Percentiles rank a stretch among this genome's conserved stretches.
These are phyloP conservation scores for Nicotiana undulata DNA, from an alignment of 257 asterid genomes.

Conservation along the genomic window DNA sequence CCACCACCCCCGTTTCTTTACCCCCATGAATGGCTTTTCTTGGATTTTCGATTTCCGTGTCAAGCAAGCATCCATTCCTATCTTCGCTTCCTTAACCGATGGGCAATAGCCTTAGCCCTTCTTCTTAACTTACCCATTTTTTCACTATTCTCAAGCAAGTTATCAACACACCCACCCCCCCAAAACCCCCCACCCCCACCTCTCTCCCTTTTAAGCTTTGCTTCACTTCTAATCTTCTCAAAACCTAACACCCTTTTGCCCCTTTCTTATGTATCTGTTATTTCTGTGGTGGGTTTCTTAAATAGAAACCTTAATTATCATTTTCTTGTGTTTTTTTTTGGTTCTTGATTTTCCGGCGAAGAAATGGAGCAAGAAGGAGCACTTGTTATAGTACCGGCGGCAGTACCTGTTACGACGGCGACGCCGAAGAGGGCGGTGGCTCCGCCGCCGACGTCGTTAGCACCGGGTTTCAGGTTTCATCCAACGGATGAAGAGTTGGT, in stretches of 20 bases:
- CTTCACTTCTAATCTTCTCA: conserved; percentile 55
- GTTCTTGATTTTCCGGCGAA: background rate
- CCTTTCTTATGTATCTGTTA: background rate
- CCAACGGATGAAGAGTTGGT: conserved; percentile 96
- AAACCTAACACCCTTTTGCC: conserved; percentile 17
- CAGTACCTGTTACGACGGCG: conserved; percentile 15
- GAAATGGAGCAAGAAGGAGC: conserved; percentile 39
- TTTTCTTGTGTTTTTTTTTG: conserved; percentile 7
- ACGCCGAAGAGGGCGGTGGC: conserved; percentile 25
- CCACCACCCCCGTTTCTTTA: rapidly evolving
- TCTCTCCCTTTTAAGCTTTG: conserved; percentile 22
- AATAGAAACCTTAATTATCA: background rate
- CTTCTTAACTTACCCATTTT: conserved; percentile 13
- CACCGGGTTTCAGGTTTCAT: conserved; percentile 94
- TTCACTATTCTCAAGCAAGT: background rate
- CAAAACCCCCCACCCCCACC: conserved; percentile 7
- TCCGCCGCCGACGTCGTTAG: conserved; percentile 61
- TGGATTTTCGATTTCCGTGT: conserved; percentile 91
- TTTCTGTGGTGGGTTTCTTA: conserved; percentile 5
- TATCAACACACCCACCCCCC: background rate
- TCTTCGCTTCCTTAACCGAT: conserved; percentile 33
- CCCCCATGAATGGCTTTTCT: background rate
- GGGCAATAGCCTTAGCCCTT: conserved; percentile 32
- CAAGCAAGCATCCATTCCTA: conserved; percentile 38
- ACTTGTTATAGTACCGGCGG: conserved; percentile 14